Evolutionary conservation across 2,329 filamentous ascomycete genomes (phyloP).

Genomic region (Rutstroemia sp.): DNA sequence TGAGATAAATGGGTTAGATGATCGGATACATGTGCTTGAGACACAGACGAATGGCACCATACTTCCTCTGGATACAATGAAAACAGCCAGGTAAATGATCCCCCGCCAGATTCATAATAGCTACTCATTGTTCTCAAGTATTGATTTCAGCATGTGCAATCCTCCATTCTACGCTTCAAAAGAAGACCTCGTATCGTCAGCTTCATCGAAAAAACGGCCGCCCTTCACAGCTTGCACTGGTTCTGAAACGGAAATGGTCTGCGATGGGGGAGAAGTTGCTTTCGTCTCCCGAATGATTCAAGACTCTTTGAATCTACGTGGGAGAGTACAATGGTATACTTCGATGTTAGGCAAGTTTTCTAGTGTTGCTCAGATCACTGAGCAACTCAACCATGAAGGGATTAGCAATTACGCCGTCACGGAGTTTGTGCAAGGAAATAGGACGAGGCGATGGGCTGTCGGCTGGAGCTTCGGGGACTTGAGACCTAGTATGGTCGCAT

Average conservation of each 20-base stretch:
- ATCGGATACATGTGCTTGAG: conserved; percentile 56
- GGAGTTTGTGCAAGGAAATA: conserved; percentile 68
- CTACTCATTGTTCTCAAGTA: conserved; percentile 27
- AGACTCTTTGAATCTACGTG: conserved; percentile 55
- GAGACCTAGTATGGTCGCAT: conserved; percentile 48
- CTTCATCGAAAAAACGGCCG: conserved; percentile 55
- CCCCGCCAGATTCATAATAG: not conserved
- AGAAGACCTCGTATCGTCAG: conserved; percentile 59
- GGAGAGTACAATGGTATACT: conserved; percentile 77
- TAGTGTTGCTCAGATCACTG: conserved; percentile 57
- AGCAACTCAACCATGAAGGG: conserved; percentile 46
- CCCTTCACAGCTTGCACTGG: conserved; percentile 73
- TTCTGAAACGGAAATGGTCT: conserved; percentile 78
- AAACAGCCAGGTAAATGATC: conserved; percentile 31
- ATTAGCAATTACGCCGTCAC: conserved; percentile 78
- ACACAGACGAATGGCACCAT: conserved; percentile 46
- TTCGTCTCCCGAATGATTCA: conserved; percentile 66
- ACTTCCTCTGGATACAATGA: conserved; percentile 49
- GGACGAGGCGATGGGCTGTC: conserved; percentile 79
- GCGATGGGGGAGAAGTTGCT: conserved; percentile 64
- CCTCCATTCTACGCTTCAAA: conserved; percentile 85
- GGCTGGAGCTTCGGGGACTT: conserved; percentile 75
- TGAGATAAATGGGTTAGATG: conserved; percentile 52
- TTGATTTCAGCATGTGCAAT: conserved; percentile 90
- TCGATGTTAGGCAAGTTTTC: conserved; percentile 80